phyloP scores from a whole-genome alignment of 148 eudicot species.

The Gaultheria prostrata region DNA sequence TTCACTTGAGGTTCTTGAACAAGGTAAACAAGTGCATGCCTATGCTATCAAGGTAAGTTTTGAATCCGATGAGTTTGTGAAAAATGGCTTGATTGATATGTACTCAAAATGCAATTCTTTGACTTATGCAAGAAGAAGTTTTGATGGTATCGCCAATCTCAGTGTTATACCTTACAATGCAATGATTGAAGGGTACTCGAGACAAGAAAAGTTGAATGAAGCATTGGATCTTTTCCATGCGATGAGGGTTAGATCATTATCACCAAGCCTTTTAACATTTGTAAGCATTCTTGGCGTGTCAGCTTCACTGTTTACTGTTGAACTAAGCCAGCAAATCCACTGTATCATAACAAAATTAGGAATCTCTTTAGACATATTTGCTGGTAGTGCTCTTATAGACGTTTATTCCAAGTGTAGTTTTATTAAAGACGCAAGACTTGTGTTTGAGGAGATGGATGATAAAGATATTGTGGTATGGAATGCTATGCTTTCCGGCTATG shows the following conservation, averaged over 20 bases:
- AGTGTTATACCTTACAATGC: conserved; percentile 59
- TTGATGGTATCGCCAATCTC: conserved; percentile 33
- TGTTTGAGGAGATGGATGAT: conserved; percentile 51
- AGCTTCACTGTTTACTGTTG: conserved; percentile 39
- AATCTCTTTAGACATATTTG: conserved; percentile 39
- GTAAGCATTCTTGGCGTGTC: conserved; percentile 64
- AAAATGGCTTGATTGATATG: conserved; percentile 69
- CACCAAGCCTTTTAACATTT: conserved; percentile 56
- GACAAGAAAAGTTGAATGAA: conserved; percentile 46
- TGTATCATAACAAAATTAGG: conserved; percentile 46
- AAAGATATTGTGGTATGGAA: conserved; percentile 73
- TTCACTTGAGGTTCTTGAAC: conserved; percentile 53
- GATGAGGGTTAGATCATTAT: conserved; percentile 44
- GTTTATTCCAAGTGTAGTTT: conserved; percentile 62
- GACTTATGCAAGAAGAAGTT: conserved; percentile 52
- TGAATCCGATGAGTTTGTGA: conserved; percentile 62
- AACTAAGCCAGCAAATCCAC: conserved; percentile 55
- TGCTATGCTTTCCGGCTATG: conserved; percentile 64
- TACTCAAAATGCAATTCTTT: conserved; percentile 60
- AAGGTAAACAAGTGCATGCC: conserved; percentile 58
- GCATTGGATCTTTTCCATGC: conserved; percentile 49
- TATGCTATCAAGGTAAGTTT: conserved; percentile 49
- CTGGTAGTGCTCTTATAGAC: conserved; percentile 63
- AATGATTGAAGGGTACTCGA: conserved; percentile 73
- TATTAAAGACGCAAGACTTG: conserved; percentile 49